A percentile compares a stretch with the other conserved stretches of the same genome.
phyloP scores from a whole-genome alignment of 2,329 filamentous ascomycete species.

The Hypoxylon sp. region DNA sequence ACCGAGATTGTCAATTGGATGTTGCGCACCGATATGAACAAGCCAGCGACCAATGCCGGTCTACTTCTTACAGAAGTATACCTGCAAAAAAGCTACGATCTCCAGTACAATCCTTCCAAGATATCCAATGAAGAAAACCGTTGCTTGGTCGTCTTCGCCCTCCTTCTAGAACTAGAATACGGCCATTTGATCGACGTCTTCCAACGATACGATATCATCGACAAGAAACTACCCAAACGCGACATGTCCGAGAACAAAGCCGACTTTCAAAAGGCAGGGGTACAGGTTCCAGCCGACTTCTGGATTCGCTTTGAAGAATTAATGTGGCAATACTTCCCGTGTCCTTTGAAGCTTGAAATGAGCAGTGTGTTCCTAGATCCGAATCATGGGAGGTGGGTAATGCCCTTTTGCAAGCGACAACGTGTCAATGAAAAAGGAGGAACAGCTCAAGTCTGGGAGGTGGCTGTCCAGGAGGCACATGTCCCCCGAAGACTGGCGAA shows the following conservation, averaged over 20 bases:
- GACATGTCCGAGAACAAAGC: not conserved
- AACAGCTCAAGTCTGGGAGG: slow-evolving; percentile 28
- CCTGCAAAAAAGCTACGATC: not conserved
- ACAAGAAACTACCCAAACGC: slow-evolving; percentile 5
- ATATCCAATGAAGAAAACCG: slow-evolving; percentile 1
- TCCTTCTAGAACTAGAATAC: slow-evolving; percentile 10
- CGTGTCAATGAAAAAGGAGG: slow-evolving; percentile 25
- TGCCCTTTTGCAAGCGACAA: slow-evolving; percentile 24
- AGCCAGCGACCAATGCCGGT: slow-evolving; percentile 3
- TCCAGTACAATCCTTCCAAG: not conserved
- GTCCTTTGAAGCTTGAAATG: slow-evolving; percentile 4
- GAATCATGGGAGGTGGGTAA: slow-evolving; percentile 13
- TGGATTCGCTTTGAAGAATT: slow-evolving; percentile 12
- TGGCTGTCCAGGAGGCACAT: slow-evolving; percentile 23
- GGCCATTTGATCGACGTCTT: slow-evolving; percentile 10
- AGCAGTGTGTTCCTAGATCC: slow-evolving; percentile 7
- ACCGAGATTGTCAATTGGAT: slow-evolving; percentile 15
- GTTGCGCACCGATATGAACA: not conserved
- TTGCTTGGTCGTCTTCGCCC: slow-evolving; percentile 13
- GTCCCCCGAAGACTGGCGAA: slow-evolving; percentile 14
- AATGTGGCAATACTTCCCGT: slow-evolving; percentile 17
- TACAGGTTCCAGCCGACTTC: not conserved
- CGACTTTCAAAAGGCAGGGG: not conserved
- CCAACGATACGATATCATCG: slow-evolving; percentile 3
- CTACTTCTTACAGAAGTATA: slow-evolving; percentile 12